Base-by-base conservation (phyloP, 768 basidiomycete species). In the Boletus reticulatus region DNA sequence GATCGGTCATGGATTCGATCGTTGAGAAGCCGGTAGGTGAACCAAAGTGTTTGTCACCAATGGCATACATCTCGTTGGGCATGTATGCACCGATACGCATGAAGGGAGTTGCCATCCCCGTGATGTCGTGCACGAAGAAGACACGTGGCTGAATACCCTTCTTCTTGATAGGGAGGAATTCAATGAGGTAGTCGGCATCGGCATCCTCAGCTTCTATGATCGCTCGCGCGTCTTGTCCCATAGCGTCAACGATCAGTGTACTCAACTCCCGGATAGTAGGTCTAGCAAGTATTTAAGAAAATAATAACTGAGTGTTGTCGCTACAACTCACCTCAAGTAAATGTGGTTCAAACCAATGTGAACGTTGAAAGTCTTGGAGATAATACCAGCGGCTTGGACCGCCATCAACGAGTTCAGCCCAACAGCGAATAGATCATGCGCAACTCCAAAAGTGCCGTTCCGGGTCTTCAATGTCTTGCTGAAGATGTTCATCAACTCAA, bases 21-120 rank as follows among this genome's bases (percentile, higher is more conserved):
- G 64, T 55, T 29, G 63, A 59, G 56, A 70, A 70, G 46, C 68
- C 68, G 0, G 61, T 66, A 29, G 64, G 42, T 12, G 67, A 71
- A 31, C 68, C 68, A 31, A 69, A 69, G 52, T 70, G 64, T 29
- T 63, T 66, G 59, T 70, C 68, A 27, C 68, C 69, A 22, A 70
- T 70, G n/a, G 69, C 68, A 32, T 69, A 70, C 62, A 70, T 66
- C 63, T 70, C 68, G 43, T 57, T 68, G 1, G 68, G 66, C 68
- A 69, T 69, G 55, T 61, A 69, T 20, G 68, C 64, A 7, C 68
- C 69, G 24, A 69, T 68, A 13, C 68, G 64, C 68, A 69, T 69
- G 56, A 66, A 70, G 4, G 68, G 68, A 3, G 68, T 69, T 9
- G 64, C 68, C 66, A 69, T 70, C 37, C 68, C 68, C 4, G 68